phyloP scores from a whole-genome alignment of 2,329 filamentous ascomycete genomes.

The Diaporthe destruens region DNA sequence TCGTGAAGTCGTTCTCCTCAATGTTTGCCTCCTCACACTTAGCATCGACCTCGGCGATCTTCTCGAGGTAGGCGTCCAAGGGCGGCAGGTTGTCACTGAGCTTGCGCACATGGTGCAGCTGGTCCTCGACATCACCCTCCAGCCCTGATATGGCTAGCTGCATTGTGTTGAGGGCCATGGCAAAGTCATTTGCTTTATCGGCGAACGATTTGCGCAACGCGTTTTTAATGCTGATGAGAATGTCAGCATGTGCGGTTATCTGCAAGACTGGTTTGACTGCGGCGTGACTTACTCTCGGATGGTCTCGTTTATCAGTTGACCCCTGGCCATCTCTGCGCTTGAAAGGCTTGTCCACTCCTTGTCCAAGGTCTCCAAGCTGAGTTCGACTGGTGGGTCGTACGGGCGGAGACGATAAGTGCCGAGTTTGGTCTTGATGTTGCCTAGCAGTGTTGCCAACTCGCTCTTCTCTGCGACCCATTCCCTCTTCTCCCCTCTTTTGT shows the following conservation, averaged over 20 bases:
- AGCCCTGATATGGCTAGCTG: constrained; percentile 96
- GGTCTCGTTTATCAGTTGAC: constrained; percentile 96
- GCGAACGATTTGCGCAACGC: constrained; percentile 91
- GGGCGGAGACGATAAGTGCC: constrained; percentile 92
- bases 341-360: constrained; percentile 84
- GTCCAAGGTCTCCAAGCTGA: constrained; percentile 86
- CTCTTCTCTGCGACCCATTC: constrained; percentile 99
- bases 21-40: constrained; percentile 98
- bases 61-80: constrained; percentile 89
- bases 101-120: constrained; percentile 86
- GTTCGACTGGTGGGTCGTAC: constrained; percentile 88
- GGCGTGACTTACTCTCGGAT: constrained; percentile 81
- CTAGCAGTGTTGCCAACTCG: constrained; percentile 89
- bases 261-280: not conserved
- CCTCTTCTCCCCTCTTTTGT: constrained; percentile 91
- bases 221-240: constrained; percentile 83
- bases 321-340: constrained; percentile 86
- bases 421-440: constrained; percentile 99
- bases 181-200: constrained; percentile 98
- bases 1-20: constrained; percentile 99
- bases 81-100: constrained; percentile 88
- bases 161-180: constrained; percentile 92
- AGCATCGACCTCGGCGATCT: constrained; percentile 86
- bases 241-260: not conserved
- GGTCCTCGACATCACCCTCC: constrained; percentile 96